Evolutionary conservation across 2,329 filamentous ascomycete species (phyloP), one percentile per base, ranked within the genome.

Genomic region (Biscogniauxia marginata): DNA sequence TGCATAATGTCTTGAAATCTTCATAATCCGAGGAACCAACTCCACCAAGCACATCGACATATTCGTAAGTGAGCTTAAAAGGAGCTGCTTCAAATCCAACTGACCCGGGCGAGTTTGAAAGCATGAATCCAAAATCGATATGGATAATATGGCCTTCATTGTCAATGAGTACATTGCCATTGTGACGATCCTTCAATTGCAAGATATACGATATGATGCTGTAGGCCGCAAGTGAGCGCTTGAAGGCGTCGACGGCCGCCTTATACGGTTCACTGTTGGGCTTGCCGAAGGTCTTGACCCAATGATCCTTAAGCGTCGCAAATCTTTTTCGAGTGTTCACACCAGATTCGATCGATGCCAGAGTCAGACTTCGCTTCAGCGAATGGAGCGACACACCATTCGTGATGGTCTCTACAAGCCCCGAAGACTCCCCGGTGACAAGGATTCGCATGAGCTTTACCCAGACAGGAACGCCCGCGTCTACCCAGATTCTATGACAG

Each of bases 61-160:
- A 95, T 68, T 95, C 90, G 62, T 92, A 85, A 1, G 90, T 93
- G 22, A 95, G 78, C 76, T 95, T 95, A 74, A 95, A 95, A 1
- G 90, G 90, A 4, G 90, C 90, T 13, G 90, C 90, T 74, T 95
- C 90, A 66, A 95, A 95, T 2, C 89, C 90, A 69, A 95, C 90
- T 7, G 86, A 89, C 0, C 90, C 90, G 0, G 90, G 90, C 1
- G 89, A 92, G 72, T 95, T 95, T 48, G 89, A 93, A 30, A 95
- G 79, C 89, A 95, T 93, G 71, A 95, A 95, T 54, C 90, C 90
- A 72, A 95, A 95, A 73, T 95, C 90, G 59, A 95, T 95, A 70
- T 95, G 90, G 58, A 95, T 86, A 55, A 93, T 92, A 69, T 95
- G 90, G 8, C 90, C 90, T 71, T 91, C 87, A 66, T 89, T 91